These are phyloP conservation scores for Saccharum officinarum DNA, from an alignment of 176 grass and related monocot species.

Conservation along the genomic window DNA sequence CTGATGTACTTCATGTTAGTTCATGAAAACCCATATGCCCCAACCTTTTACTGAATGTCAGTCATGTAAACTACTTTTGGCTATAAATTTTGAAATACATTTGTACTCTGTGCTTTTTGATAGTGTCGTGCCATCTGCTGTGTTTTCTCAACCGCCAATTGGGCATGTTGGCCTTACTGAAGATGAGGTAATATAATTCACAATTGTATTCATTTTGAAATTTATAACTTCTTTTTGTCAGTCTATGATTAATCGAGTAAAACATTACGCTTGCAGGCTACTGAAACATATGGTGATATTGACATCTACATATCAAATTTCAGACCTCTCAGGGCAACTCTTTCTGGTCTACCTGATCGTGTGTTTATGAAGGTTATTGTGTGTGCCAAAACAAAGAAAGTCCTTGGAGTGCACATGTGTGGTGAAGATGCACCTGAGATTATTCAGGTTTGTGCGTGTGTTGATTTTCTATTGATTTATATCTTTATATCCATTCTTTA, in stretches of 20 bases:
- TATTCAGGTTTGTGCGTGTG: constrained; percentile 58
- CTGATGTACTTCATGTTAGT: neutral
- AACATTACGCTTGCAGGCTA: constrained; percentile 35
- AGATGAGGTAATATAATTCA: constrained; percentile 47
- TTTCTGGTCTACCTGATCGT: constrained; percentile 75
- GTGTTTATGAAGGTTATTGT: constrained; percentile 80
- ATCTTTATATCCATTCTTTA: neutral
- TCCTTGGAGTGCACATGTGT: constrained; percentile 41
- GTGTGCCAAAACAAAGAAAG: constrained; percentile 59
- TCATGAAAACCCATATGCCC: neutral
- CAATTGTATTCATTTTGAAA: neutral
- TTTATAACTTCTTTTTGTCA: neutral
- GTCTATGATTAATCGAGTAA: neutral
- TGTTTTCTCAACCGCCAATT: constrained; percentile 84
- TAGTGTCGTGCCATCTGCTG: constrained; percentile 76
- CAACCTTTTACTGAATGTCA: neutral
- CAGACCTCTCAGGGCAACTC: constrained; percentile 70
- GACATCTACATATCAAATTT: constrained; percentile 75
- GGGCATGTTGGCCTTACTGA: constrained; percentile 83
- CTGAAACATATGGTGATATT: constrained; percentile 59
- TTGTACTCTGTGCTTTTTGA: constrained; percentile 19
- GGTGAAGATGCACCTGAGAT: constrained; percentile 86
- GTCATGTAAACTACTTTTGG: neutral
- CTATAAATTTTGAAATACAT: neutral
- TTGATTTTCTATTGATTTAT: neutral